Conservation (phyloP, 495 filamentous ascomycete genomes). For the Penicillium egyptiacum region DNA sequence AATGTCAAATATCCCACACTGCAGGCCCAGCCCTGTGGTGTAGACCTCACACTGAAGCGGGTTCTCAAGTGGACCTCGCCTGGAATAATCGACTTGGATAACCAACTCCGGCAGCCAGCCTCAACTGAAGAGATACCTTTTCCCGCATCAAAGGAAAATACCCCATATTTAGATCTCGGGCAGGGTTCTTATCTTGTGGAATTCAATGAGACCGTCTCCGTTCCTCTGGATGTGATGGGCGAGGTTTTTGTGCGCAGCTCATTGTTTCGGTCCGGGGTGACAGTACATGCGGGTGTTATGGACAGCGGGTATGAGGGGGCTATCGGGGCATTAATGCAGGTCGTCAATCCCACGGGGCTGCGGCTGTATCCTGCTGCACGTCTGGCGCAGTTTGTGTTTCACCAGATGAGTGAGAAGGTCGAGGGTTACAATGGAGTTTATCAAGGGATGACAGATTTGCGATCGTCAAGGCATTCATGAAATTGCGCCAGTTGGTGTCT, state of each 20-base stretch:
- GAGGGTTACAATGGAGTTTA: conserved; percentile 47
- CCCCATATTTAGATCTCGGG: conserved; percentile 21
- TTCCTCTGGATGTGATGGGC: conserved; percentile 43
- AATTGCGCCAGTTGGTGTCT: neutral
- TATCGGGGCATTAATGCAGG: conserved; percentile 44
- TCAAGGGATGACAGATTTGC: conserved; percentile 19
- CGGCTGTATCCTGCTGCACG: conserved; percentile 34
- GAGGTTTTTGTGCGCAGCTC: conserved; percentile 40
- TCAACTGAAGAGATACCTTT: conserved; percentile 28
- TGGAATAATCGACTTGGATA: conserved; percentile 47
- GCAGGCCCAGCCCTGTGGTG: conserved; percentile 45
- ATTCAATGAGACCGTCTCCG: conserved; percentile 46
- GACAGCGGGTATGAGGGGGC: conserved; percentile 51
- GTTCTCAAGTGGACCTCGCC: conserved; percentile 39
- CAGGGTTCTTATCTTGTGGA: conserved; percentile 45
- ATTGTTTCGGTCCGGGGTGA: conserved; percentile 41
- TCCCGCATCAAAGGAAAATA: neutral
- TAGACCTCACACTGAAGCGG: conserved; percentile 42
- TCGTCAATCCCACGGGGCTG: conserved; percentile 40
- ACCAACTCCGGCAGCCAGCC: conserved; percentile 35
- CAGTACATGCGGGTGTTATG: conserved; percentile 42
- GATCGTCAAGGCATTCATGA: neutral
- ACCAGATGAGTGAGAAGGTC: conserved; percentile 34
- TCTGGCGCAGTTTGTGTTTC: conserved; percentile 47
- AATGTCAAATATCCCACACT: conserved; percentile 29